These are phyloP conservation scores for Babesia microti DNA, from an alignment of 169 alveolate species.

Conservation along the genomic window DNA sequence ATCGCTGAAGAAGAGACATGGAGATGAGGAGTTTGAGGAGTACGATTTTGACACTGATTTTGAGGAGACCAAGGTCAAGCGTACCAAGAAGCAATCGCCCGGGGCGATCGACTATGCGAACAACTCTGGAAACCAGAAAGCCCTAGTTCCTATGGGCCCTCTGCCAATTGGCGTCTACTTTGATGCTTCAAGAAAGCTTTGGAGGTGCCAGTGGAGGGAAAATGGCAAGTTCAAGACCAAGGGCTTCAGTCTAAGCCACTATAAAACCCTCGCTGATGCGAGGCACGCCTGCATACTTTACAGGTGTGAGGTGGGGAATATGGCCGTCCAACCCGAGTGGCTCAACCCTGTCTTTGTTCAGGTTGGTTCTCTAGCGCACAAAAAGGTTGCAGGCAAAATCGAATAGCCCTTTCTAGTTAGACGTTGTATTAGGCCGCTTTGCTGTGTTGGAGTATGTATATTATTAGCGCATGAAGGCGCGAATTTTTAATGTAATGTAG, in stretches of 20 bases:
- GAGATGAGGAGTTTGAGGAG: too few relatives aligned
- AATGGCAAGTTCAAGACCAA: constrained; percentile 75
- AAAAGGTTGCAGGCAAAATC: constrained; percentile 9
- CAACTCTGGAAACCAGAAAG: constrained; percentile 38
- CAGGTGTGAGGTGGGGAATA: constrained; percentile 72
- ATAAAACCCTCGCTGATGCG: constrained; percentile 70
- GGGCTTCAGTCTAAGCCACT: constrained; percentile 69
- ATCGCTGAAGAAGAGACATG: too few relatives aligned
- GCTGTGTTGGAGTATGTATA: too few relatives aligned
- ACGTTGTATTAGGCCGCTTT: too few relatives aligned
- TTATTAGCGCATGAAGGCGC: too few relatives aligned
- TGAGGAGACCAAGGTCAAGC: too few relatives aligned
- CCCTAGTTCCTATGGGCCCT: constrained; percentile 66
- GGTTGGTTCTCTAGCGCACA: constrained; percentile 25
- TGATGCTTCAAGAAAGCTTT: constrained; percentile 70
- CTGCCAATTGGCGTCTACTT: constrained; percentile 76
- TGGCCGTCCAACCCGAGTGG: constrained; percentile 73
- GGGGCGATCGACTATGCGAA: constrained; percentile 18
- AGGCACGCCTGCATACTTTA: constrained; percentile 67
- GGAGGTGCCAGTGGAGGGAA: constrained; percentile 83
- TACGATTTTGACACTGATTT: too few relatives aligned
- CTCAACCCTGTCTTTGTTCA: constrained; percentile 55
- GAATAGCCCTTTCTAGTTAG: constrained; percentile 3
- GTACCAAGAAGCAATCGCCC: too few relatives aligned
- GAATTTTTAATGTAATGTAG: too few relatives aligned